A percentile compares a stretch with the other conserved stretches of the same genome.
Conservation (phyloP, 1,139 yeast species). For the Suhomyces ambrosiae region DNA sequence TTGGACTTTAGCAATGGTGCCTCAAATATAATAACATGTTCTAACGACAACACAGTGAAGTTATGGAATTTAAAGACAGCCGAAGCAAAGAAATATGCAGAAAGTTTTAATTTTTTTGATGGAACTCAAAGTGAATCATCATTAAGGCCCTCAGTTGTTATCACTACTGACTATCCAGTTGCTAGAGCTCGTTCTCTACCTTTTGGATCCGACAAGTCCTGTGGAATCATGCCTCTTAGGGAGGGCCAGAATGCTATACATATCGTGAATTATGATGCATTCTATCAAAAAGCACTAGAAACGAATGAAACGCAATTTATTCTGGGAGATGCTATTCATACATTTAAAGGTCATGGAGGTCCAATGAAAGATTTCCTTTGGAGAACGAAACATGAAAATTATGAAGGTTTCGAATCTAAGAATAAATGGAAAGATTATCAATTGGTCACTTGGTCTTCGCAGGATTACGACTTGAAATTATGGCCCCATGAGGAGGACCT, state of each 20-base stretch:
- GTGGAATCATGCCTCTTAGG: slow-evolving; percentile 86
- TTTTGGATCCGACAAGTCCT: slow-evolving; percentile 74
- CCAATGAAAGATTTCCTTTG: slow-evolving; percentile 87
- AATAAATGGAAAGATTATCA: slow-evolving; percentile 80
- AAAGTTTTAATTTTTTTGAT: slow-evolving; percentile 29
- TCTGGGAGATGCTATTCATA: slow-evolving; percentile 49
- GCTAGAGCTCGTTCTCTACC: slow-evolving; percentile 88
- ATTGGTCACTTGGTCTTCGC: slow-evolving; percentile 87
- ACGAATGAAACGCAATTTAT: slow-evolving; percentile 33
- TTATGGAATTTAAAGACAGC: slow-evolving; percentile 68
- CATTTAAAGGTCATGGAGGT: slow-evolving; percentile 80
- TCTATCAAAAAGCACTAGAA: slow-evolving; percentile 40
- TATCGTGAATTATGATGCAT: slow-evolving; percentile 57
- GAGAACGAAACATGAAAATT: slow-evolving; percentile 59
- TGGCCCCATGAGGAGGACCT: slow-evolving; percentile 74
- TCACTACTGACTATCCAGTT: slow-evolving; percentile 79
- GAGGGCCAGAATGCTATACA: slow-evolving; percentile 83
- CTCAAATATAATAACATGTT: slow-evolving; percentile 70
- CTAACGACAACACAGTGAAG: slow-evolving; percentile 85
- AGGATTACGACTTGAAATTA: slow-evolving; percentile 75
- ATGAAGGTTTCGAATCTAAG: slow-evolving; percentile 42
- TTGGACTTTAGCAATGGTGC: slow-evolving; percentile 73
- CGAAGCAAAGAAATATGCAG: slow-evolving; percentile 21
- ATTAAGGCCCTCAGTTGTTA: slow-evolving; percentile 55
- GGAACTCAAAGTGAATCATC: slow-evolving; percentile 13